Conservation (phyloP, 2,329 filamentous ascomycete species). For the Fusarium camptoceras region DNA sequence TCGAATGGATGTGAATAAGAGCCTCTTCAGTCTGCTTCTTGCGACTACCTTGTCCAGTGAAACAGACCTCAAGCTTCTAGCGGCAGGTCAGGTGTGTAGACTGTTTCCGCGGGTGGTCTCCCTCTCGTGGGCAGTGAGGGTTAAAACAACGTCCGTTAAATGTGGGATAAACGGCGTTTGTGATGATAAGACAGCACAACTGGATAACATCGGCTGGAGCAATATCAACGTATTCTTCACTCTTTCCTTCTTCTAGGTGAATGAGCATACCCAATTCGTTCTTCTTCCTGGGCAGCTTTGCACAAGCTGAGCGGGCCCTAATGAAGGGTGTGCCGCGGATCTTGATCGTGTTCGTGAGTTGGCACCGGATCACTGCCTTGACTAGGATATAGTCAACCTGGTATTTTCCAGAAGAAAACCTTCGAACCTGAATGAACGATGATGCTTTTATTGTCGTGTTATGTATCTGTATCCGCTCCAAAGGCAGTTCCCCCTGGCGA, state of each 20-base stretch:
- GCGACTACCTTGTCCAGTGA: slow-evolving; percentile 37
- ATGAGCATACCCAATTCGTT: slow-evolving; percentile 59
- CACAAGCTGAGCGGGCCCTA: slow-evolving; percentile 51
- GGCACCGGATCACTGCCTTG: slow-evolving; percentile 54
- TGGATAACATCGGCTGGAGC: slow-evolving; percentile 52
- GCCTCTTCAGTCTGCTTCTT: slow-evolving; percentile 53
- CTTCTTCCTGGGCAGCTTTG: slow-evolving; percentile 53
- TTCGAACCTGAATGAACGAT: slow-evolving; percentile 47
- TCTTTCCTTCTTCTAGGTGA: slow-evolving; percentile 46
- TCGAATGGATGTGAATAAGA: slow-evolving; percentile 48
- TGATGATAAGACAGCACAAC: slow-evolving; percentile 61
- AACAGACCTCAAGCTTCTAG: slow-evolving; percentile 56
- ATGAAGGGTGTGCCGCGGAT: slow-evolving; percentile 56
- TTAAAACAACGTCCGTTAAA: slow-evolving; percentile 48
- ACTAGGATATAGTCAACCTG: slow-evolving; percentile 56
- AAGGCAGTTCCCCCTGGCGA: slow-evolving; percentile 38
- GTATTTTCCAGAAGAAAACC: slow-evolving; percentile 39
- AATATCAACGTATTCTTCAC: slow-evolving; percentile 57
- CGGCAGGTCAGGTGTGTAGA: slow-evolving; percentile 62
- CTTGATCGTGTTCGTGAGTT: slow-evolving; percentile 29
- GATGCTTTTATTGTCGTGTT: slow-evolving; percentile 36
- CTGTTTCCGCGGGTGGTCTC: slow-evolving; percentile 36
- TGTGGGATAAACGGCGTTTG: slow-evolving; percentile 64
- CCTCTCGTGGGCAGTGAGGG: slow-evolving; percentile 8
- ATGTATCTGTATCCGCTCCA: slow-evolving; percentile 31